These are phyloP conservation scores for Verruconis gallopava DNA, from an alignment of 2,329 filamentous ascomycete species.

Conservation along the genomic window DNA sequence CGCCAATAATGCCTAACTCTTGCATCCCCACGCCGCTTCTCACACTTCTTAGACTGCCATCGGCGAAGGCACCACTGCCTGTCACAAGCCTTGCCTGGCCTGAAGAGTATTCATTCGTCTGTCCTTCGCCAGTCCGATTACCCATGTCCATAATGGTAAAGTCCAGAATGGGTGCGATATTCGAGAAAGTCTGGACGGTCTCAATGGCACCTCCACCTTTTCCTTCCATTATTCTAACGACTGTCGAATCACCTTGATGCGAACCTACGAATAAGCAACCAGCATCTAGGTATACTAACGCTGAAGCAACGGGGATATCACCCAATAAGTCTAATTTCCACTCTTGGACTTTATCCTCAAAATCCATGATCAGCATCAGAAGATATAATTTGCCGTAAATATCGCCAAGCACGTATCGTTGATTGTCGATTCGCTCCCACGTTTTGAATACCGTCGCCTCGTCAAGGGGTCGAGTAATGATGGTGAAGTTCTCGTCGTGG, in stretches of 20 bases:
- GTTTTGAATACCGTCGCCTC: conserved; percentile 80
- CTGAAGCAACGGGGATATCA: conserved; percentile 60
- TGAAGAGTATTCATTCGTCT: conserved; percentile 83
- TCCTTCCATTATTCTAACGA: conserved; percentile 49
- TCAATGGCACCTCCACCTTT: conserved; percentile 38
- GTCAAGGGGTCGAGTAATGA: conserved; percentile 50
- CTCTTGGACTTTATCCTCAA: conserved; percentile 49
- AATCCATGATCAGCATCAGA: conserved; percentile 60
- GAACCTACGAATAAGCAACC: conserved; percentile 76
- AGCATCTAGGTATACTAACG: conserved; percentile 62
- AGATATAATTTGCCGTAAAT: conserved; percentile 80
- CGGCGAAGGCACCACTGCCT: conserved; percentile 78
- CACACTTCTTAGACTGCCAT: conserved; percentile 80
- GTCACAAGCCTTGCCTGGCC: conserved; percentile 90
- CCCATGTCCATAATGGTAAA: conserved; percentile 96
- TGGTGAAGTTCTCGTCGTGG: conserved; percentile 59
- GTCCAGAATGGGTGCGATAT: conserved; percentile 84
- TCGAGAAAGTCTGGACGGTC: conserved; percentile 62
- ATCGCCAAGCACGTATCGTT: conserved; percentile 77
- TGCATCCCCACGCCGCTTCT: conserved; percentile 88
- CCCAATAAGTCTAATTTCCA: conserved; percentile 60
- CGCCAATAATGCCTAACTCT: conserved; percentile 68
- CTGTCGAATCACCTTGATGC: conserved; percentile 82
- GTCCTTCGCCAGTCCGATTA: conserved; percentile 62
- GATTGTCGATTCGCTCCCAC: conserved; percentile 74